phyloP scores from a whole-genome alignment of 1,284 basidiomycete species.

The Microbotryum saponariae region DNA sequence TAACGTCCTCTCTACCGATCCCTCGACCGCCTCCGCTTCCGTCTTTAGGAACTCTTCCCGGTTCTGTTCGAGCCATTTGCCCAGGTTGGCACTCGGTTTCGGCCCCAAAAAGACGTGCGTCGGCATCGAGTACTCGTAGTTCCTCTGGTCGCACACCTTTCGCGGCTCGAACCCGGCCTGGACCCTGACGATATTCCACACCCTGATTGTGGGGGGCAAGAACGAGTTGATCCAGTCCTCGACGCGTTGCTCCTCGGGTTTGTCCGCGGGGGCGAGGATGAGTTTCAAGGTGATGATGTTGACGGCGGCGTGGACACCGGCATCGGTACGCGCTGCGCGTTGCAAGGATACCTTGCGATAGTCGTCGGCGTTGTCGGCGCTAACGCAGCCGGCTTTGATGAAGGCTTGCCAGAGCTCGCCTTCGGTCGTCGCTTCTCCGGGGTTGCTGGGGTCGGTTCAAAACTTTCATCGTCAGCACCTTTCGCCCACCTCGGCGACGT shows the following conservation, averaged over 20 bases:
- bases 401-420: constrained; percentile 81
- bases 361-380: constrained; percentile 83
- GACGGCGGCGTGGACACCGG: constrained; percentile 93
- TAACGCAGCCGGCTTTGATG: constrained; percentile 81
- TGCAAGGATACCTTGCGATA: constrained; percentile 76
- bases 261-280: constrained; percentile 50
- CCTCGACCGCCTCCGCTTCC: constrained; percentile 13
- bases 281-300: constrained; percentile 86
- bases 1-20: neutral
- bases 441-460: constrained; percentile 37
- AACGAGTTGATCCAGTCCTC: constrained; percentile 60
- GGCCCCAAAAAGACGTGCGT: constrained; percentile 90
- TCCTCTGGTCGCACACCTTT: constrained; percentile 77
- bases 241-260: constrained; percentile 11
- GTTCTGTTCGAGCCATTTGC: constrained; percentile 45
- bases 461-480: too few relatives aligned
- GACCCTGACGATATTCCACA: constrained; percentile 83
- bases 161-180: constrained; percentile 91
- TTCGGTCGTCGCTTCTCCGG: constrained; percentile 73
- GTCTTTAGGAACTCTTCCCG: neutral
- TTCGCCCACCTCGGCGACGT: too few relatives aligned
- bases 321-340: constrained; percentile 89
- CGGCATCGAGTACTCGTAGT: constrained; percentile 96
- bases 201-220: constrained; percentile 79
- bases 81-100: constrained; percentile 62